Conservation (phyloP, 2,329 filamentous ascomycete genomes). For the Tothia fuscella region DNA sequence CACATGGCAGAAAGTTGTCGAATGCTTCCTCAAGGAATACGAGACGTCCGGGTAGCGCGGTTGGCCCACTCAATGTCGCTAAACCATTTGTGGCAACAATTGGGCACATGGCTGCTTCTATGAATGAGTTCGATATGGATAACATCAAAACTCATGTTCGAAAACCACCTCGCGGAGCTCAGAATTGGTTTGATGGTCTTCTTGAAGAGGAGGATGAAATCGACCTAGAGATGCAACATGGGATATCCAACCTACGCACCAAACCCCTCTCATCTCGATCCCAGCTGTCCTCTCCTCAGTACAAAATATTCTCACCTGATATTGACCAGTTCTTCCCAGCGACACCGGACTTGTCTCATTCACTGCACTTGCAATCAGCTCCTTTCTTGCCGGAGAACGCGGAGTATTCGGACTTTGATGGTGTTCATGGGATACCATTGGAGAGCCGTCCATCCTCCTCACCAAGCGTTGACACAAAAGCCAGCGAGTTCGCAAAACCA, state of each 20-base stretch:
- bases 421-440: too few relatives aligned
- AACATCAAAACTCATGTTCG: slow-evolving; percentile 35
- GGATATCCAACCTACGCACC: not conserved
- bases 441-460: not conserved
- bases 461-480: slow-evolving; percentile 17
- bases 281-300: not conserved
- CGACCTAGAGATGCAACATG: slow-evolving; percentile 4
- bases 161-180: slow-evolving; percentile 35
- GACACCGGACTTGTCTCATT: too few relatives aligned
- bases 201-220: slow-evolving; percentile 27
- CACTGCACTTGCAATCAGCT: not conserved
- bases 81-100: not conserved
- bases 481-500: slow-evolving; percentile 20
- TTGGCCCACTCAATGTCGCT: not conserved
- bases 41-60: slow-evolving; percentile 1
- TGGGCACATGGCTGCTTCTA: slow-evolving; percentile 23
- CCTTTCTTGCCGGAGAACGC: too few relatives aligned
- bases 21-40: slow-evolving; percentile 2
- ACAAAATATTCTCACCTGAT: not conserved
- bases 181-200: slow-evolving; percentile 40
- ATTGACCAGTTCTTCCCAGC: not conserved
- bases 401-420: too few relatives aligned
- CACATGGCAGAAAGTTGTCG: slow-evolving; percentile 11
- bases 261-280: not conserved
- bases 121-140: slow-evolving; percentile 18